Percentiles rank a stretch among this genome's conserved stretches.
These are phyloP conservation scores for Plasmodium knowlesi DNA, from an alignment of 169 alveolate genomes.

Conservation along the genomic window DNA sequence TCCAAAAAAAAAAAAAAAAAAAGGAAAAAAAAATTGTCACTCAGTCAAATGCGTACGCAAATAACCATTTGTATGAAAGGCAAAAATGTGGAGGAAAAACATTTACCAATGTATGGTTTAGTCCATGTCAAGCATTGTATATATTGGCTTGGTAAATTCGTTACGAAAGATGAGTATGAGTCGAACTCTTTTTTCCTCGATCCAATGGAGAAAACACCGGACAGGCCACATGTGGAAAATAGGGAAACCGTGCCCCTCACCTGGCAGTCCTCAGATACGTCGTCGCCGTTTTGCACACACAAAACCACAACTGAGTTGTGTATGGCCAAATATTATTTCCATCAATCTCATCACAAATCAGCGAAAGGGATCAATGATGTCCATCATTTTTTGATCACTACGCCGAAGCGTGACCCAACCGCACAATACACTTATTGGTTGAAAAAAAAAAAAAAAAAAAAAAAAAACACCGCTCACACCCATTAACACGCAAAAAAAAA, in stretches of 20 bases:
- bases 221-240: not conserved
- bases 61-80: not conserved
- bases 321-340: not conserved
- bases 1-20: no score
- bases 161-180: not conserved
- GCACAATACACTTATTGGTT: not conserved
- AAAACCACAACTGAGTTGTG: not conserved
- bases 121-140: not conserved
- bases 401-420: not conserved
- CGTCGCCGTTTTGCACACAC: not conserved
- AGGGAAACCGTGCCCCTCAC: not conserved
- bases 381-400: not conserved
- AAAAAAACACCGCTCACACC: not conserved
- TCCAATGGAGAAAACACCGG: not conserved
- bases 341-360: not conserved
- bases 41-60: not conserved
- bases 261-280: not conserved
- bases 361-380: not conserved
- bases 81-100: not conserved
- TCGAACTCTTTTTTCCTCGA: not conserved
- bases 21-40: not conserved
- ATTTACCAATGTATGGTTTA: not conserved
- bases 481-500: not conserved
- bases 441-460: not conserved
- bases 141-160: not conserved